These are phyloP conservation scores for Chaetomium globosum DNA, from an alignment of 2,329 filamentous ascomycete species.

Conservation along the genomic window DNA sequence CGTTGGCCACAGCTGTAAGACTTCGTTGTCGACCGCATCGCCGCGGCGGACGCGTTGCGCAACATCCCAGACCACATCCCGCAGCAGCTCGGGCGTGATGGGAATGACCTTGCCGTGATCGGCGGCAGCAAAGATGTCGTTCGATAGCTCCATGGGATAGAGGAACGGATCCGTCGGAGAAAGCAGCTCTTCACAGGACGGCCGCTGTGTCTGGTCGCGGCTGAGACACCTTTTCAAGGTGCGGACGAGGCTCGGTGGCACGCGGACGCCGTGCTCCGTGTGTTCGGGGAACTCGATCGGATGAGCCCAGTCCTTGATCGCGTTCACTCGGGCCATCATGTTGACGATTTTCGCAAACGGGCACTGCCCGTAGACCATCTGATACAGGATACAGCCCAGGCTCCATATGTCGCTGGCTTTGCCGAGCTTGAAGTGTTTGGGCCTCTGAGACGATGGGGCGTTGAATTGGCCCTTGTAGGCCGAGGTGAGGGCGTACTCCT, in stretches of 20 bases:
- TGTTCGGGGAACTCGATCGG: constrained; percentile 69
- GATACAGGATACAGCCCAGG: constrained; percentile 92
- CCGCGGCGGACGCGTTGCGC: constrained; percentile 47
- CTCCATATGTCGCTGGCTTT: constrained; percentile 97
- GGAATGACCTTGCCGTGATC: constrained; percentile 55
- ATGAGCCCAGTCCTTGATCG: constrained; percentile 79
- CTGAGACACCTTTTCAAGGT: constrained; percentile 66
- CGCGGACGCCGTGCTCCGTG: constrained; percentile 63
- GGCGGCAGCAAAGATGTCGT: constrained; percentile 33
- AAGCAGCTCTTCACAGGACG: constrained; percentile 65
- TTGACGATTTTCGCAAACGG: constrained; percentile 92
- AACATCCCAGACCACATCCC: constrained; percentile 64
- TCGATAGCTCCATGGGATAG: constrained; percentile 60
- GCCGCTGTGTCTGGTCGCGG: constrained; percentile 63
- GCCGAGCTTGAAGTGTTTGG: constrained; percentile 58
- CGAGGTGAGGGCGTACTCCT: constrained; percentile 51
- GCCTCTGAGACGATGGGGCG: constrained; percentile 45
- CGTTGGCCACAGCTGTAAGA: constrained; percentile 58
- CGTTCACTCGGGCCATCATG: constrained; percentile 81
- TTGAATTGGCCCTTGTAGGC: constrained; percentile 46
- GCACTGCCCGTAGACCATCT: constrained; percentile 96
- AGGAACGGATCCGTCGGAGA: constrained; percentile 63
- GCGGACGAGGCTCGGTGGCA: constrained; percentile 61
- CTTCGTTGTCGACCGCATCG: constrained; percentile 54
- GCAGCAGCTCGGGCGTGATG: constrained; percentile 64